A percentile compares a stretch with the other conserved stretches of the same genome.
Conservation (phyloP, 2,329 filamentous ascomycete species). For the Periconia sp. region DNA sequence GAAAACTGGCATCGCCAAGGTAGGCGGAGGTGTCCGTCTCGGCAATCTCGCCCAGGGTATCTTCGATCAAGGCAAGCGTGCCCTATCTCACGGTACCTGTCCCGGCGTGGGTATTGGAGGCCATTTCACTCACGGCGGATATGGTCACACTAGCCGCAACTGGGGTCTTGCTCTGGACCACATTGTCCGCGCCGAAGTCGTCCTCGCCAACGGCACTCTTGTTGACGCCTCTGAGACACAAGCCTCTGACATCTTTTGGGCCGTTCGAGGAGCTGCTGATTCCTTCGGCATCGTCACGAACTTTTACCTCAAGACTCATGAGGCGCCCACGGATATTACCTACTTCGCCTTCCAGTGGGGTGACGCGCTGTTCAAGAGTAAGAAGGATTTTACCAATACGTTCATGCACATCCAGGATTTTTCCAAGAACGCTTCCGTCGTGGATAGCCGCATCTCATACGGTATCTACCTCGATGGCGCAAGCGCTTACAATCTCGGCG, state of each 20-base stretch:
- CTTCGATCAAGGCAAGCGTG: slow-evolving; percentile 44
- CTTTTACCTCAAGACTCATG: slow-evolving; percentile 43
- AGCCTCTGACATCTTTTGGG: slow-evolving; percentile 51
- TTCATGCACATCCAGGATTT: slow-evolving; percentile 52
- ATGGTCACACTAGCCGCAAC: slow-evolving; percentile 41
- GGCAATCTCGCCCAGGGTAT: slow-evolving; percentile 46
- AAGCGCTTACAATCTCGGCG: slow-evolving; percentile 42
- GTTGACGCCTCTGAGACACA: slow-evolving; percentile 39
- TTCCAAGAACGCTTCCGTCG: slow-evolving; percentile 46
- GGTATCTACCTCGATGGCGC: slow-evolving; percentile 50
- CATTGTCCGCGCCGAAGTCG: slow-evolving; percentile 43
- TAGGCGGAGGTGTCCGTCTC: slow-evolving; percentile 59
- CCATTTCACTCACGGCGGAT: slow-evolving; percentile 42
- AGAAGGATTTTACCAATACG: slow-evolving; percentile 41
- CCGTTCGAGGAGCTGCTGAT: slow-evolving; percentile 48
- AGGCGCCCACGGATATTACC: slow-evolving; percentile 32
- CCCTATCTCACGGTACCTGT: slow-evolving; percentile 60
- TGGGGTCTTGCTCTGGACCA: slow-evolving; percentile 46
- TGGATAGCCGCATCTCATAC: slow-evolving; percentile 50
- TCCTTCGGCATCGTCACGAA: slow-evolving; percentile 50
- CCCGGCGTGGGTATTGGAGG: slow-evolving; percentile 51
- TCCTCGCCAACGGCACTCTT: slow-evolving; percentile 48
- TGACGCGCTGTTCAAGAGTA: slow-evolving; percentile 29
- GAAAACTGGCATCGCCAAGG: slow-evolving; percentile 48
- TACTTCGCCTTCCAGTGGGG: slow-evolving; percentile 36